Evolutionary conservation across 108 stramenopile genomes (phyloP).

Genomic region (Nitzschia putrida): DNA sequence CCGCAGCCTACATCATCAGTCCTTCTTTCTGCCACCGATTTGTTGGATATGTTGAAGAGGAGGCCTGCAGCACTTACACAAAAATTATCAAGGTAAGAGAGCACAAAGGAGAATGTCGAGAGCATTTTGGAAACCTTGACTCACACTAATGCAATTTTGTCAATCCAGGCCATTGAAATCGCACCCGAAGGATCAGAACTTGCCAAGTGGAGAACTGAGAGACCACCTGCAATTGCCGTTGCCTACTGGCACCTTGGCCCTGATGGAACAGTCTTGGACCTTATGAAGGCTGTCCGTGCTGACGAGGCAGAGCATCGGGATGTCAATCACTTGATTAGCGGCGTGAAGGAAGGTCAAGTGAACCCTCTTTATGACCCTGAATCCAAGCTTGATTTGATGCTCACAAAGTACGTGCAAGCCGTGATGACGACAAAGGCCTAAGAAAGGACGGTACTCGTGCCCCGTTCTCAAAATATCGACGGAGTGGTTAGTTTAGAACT

Average conservation of each 20-base stretch:
- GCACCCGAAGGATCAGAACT: constrained; percentile 83
- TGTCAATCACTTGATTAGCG: constrained; percentile 84
- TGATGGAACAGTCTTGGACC: constrained; percentile 86
- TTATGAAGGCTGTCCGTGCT: constrained; percentile 89
- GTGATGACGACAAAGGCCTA: constrained; percentile 50
- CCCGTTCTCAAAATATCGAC: background rate
- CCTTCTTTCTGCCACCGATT: constrained; percentile 94
- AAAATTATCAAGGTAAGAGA: constrained; percentile 69
- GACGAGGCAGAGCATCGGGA: constrained; percentile 95
- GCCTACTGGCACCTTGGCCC: constrained; percentile 88
- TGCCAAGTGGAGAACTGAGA: constrained; percentile 67
- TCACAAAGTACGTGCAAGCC: constrained; percentile 76
- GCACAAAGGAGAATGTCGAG: background rate
- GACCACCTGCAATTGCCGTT: constrained; percentile 73
- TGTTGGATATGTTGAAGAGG: constrained; percentile 97
- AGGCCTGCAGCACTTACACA: constrained; percentile 86
- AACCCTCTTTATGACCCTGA: constrained; percentile 77
- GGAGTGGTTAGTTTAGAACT: constrained; percentile 61
- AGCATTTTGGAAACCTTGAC: background rate
- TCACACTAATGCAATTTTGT: background rate
- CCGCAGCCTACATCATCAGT: constrained; percentile 82
- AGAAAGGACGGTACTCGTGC: background rate
- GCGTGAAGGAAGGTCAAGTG: constrained; percentile 52
- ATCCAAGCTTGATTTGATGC: constrained; percentile 60
- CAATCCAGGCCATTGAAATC: constrained; percentile 62